Percentiles rank a stretch among this genome's conserved stretches.
These are phyloP conservation scores for Andrographis paniculata DNA, from an alignment of 305 asterid genomes.

Conservation along the genomic window DNA sequence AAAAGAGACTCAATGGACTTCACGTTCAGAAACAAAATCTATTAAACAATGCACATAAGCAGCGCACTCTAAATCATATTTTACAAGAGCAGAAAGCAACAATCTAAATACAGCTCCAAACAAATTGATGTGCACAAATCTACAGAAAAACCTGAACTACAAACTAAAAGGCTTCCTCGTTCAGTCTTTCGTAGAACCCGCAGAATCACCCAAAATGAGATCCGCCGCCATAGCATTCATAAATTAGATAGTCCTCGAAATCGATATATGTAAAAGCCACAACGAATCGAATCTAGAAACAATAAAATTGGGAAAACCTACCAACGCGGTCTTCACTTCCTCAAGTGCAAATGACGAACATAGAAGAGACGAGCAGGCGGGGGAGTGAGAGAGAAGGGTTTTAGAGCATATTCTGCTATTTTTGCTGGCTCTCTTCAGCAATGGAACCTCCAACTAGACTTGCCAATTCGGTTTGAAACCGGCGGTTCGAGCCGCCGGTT, in stretches of 20 bases:
- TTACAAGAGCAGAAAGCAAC: not conserved
- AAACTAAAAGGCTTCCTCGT: not conserved
- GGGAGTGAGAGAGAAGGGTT: too few relatives aligned
- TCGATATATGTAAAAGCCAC: not conserved
- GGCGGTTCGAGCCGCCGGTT: too few relatives aligned
- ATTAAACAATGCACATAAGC: not conserved
- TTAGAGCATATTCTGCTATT: too few relatives aligned
- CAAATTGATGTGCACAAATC: not conserved
- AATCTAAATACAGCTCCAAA: not conserved
- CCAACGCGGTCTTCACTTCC: too few relatives aligned
- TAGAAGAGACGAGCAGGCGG: too few relatives aligned
- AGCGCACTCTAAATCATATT: not conserved
- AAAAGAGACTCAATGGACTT: too few relatives aligned
- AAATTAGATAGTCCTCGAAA: not conserved
- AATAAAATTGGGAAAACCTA: not conserved
- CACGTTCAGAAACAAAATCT: not conserved
- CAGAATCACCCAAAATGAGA: constrained; percentile 11
- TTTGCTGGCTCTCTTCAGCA: too few relatives aligned
- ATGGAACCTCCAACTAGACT: too few relatives aligned
- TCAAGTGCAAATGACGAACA: too few relatives aligned
- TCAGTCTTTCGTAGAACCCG: not conserved
- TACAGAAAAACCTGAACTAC: constrained; percentile 2
- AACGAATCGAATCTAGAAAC: not conserved
- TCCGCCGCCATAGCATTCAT: constrained; percentile 1
- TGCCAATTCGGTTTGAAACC: too few relatives aligned